Conservation (phyloP, 2,329 filamentous ascomycete species). For the Biscogniauxia marginata region DNA sequence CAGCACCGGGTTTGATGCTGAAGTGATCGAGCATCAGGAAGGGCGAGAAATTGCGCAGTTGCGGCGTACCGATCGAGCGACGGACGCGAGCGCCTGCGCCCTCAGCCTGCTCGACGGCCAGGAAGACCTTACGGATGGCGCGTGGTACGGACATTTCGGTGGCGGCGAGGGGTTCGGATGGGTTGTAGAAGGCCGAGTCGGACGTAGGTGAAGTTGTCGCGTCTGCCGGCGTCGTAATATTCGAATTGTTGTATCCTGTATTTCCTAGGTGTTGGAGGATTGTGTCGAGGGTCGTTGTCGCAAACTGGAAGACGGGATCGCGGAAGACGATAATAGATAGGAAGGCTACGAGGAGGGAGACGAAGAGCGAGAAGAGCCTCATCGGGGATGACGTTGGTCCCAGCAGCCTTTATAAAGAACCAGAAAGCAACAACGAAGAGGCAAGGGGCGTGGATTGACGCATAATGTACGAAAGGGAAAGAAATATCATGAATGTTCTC, state of each 20-base stretch:
- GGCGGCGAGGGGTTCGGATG: slow-evolving; percentile 31
- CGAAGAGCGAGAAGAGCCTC: slow-evolving; percentile 37
- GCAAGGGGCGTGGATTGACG: too few species aligned
- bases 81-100: slow-evolving; percentile 85
- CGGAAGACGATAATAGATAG: slow-evolving; percentile 35
- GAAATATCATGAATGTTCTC: slow-evolving; percentile 24
- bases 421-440: slow-evolving; percentile 4
- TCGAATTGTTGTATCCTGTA: slow-evolving; percentile 8
- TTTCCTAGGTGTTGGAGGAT: slow-evolving; percentile 21
- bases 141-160: slow-evolving; percentile 67
- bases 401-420: slow-evolving; percentile 14
- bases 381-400: slow-evolving; percentile 28
- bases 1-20: slow-evolving; percentile 72
- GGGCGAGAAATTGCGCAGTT: slow-evolving; percentile 82
- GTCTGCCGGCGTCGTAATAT: slow-evolving; percentile 10
- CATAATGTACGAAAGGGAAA: too few species aligned
- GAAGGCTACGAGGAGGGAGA: slow-evolving; percentile 40
- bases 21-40: slow-evolving; percentile 98
- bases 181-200: slow-evolving; percentile 28
- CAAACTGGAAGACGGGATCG: slow-evolving; percentile 31
- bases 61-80: slow-evolving; percentile 80
- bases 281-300: slow-evolving; percentile 21
- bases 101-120: slow-evolving; percentile 82
- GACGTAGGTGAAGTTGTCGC: slow-evolving; percentile 15
- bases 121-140: slow-evolving; percentile 78